A percentile compares a stretch with the other conserved stretches of the same genome.
These are phyloP conservation scores for Monosporascus sp. DNA, from an alignment of 2,329 filamentous ascomycete genomes.

Conservation along the genomic window DNA sequence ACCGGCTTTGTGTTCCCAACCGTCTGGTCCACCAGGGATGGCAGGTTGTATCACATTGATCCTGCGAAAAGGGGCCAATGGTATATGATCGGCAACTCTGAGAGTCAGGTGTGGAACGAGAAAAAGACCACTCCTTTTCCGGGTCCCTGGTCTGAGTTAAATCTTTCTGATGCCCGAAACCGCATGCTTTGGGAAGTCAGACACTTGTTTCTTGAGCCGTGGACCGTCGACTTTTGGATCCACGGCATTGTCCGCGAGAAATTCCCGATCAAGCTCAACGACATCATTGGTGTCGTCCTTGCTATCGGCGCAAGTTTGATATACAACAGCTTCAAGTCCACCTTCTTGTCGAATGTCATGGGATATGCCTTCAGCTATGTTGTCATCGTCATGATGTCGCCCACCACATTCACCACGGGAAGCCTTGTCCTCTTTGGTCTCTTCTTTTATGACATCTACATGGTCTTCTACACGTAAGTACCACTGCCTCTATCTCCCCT, in stretches of 20 bases:
- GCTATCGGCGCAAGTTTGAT: slow-evolving; percentile 49
- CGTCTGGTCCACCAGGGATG: slow-evolving; percentile 51
- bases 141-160: slow-evolving; percentile 29
- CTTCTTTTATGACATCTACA: slow-evolving; percentile 93
- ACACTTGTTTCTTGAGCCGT: slow-evolving; percentile 43
- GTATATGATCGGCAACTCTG: slow-evolving; percentile 20
- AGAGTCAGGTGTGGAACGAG: slow-evolving; percentile 21
- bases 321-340: slow-evolving; percentile 61
- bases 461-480: slow-evolving; percentile 76
- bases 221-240: slow-evolving; percentile 44
- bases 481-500: no score
- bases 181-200: slow-evolving; percentile 45
- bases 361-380: slow-evolving; percentile 84
- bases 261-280: slow-evolving; percentile 49
- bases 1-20: slow-evolving; percentile 68
- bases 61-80: slow-evolving; percentile 33
- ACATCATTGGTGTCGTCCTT: slow-evolving; percentile 49
- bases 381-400: slow-evolving; percentile 76
- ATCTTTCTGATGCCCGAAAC: slow-evolving; percentile 18
- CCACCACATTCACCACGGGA: slow-evolving; percentile 80
- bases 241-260: slow-evolving; percentile 45
- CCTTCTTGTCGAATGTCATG: slow-evolving; percentile 71
- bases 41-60: slow-evolving; percentile 41
- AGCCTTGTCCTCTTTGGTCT: slow-evolving; percentile 70
- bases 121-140: slow-evolving; percentile 33